Percentiles rank a stretch among this genome's conserved stretches.
Conservation (phyloP, 495 filamentous ascomycete species). For the Penicillium alfredii region DNA sequence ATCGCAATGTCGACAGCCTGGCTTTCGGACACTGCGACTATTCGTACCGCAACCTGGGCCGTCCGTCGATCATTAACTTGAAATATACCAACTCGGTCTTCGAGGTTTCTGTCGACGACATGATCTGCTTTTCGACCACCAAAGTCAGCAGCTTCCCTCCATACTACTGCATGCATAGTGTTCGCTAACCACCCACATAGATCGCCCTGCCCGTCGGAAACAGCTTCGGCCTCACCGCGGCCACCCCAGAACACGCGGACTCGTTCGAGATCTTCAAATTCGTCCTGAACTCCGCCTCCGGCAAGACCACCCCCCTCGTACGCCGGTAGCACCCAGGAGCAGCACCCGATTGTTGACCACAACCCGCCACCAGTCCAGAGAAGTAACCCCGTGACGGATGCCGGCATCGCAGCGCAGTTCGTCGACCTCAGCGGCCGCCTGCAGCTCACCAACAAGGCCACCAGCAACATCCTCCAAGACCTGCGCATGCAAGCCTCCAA, state of each 20-base stretch:
- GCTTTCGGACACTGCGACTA: conserved; percentile 94
- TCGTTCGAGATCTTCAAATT: conserved; percentile 93
- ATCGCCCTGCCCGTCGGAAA: conserved; percentile 74
- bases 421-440: conserved; percentile 75
- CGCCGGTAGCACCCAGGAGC: conserved; percentile 25
- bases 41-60: conserved; percentile 83
- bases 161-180: too few relatives aligned
- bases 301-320: conserved; percentile 28
- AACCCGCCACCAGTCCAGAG: conserved; percentile 14
- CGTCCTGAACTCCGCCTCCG: conserved; percentile 49
- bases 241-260: conserved; percentile 84
- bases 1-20: conserved; percentile 72
- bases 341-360: conserved; percentile 29
- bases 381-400: conserved; percentile 44
- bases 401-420: conserved; percentile 58
- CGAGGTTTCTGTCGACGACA: conserved; percentile 74
- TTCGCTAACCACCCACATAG: conserved; percentile 33
- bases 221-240: conserved; percentile 80
- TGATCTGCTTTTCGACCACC: conserved; percentile 75
- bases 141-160: conserved; percentile 41
- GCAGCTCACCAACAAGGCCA: conserved; percentile 66
- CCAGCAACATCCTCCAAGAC: conserved; percentile 62
- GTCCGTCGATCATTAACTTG: conserved; percentile 70
- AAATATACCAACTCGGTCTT: conserved; percentile 57
- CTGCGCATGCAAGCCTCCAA: conserved; percentile 42